Evolutionary conservation across 169 alveolate species (phyloP).

Genomic region (Neospora caninum): DNA sequence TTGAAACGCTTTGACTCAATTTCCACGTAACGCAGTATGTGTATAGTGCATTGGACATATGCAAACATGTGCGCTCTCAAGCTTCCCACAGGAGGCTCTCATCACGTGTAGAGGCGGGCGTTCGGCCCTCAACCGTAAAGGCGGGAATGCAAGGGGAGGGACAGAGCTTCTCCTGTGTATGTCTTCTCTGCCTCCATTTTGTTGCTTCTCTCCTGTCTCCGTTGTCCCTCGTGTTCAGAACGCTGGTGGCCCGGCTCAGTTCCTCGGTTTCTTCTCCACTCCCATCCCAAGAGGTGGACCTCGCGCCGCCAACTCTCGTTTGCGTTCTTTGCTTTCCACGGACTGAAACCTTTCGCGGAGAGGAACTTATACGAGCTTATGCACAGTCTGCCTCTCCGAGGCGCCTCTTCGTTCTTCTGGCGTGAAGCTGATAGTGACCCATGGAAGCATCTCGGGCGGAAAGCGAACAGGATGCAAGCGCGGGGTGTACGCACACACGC

Average conservation of each 20-base stretch:
- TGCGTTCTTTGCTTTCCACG: conserved; percentile 22
- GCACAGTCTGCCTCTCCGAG: conserved; percentile 22
- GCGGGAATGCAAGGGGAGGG: background rate
- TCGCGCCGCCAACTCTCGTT: background rate
- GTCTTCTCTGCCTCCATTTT: background rate
- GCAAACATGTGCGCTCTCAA: too few species aligned
- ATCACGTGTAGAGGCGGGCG: too few species aligned
- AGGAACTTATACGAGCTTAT: background rate
- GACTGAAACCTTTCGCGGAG: background rate
- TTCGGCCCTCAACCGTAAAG: too few species aligned
- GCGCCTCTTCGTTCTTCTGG: background rate
- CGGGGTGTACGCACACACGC: background rate
- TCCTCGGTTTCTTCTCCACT: background rate
- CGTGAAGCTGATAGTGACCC: background rate
- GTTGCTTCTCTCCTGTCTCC: background rate
- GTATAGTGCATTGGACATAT: too few species aligned
- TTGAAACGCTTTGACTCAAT: too few species aligned
- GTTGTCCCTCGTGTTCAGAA: background rate
- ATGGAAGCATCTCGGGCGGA: background rate
- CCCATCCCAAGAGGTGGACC: conserved; percentile 8
- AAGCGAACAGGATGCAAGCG: background rate
- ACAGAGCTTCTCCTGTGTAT: background rate
- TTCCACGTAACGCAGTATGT: too few species aligned
- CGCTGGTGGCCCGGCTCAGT: conserved; percentile 33
- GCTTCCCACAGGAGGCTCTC: too few species aligned